These are phyloP conservation scores for Cladophialophora immunda DNA, from an alignment of 2,329 filamentous ascomycete genomes.

Conservation along the genomic window DNA sequence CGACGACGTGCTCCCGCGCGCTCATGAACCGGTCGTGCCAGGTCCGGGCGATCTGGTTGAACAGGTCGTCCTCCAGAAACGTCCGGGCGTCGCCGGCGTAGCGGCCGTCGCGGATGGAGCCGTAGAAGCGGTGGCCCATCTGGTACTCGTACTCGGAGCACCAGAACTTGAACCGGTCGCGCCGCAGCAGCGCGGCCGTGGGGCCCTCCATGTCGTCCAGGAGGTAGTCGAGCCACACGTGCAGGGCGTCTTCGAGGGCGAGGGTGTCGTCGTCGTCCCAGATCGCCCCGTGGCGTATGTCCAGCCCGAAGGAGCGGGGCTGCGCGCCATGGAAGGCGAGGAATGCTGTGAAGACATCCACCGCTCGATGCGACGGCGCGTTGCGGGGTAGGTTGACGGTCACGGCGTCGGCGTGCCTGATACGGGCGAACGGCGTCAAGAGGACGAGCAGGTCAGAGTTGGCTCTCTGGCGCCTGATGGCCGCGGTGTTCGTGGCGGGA, in stretches of 20 bases:
- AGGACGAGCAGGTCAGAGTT: slow-evolving; percentile 7
- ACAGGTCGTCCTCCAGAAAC: neutral
- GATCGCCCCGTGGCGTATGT: neutral
- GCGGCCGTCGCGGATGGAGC: neutral
- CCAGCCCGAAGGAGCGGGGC: neutral
- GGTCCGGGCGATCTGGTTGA: neutral
- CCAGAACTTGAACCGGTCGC: slow-evolving; percentile 16
- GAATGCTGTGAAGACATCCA: neutral
- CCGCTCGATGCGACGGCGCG: neutral
- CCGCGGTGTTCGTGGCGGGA: neutral
- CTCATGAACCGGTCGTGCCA: slow-evolving; percentile 28
- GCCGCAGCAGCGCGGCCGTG: neutral
- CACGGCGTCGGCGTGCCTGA: slow-evolving; percentile 14
- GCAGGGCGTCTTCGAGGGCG: neutral
- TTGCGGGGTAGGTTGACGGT: neutral
- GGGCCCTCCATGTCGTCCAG: slow-evolving; percentile 7
- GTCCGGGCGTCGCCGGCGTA: neutral
- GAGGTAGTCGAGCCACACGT: slow-evolving; percentile 13
- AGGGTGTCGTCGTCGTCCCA: neutral
- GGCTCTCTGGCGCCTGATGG: neutral
- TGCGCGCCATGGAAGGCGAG: neutral
- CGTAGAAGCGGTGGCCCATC: slow-evolving; percentile 3
- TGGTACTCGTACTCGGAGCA: neutral
- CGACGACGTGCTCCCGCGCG: slow-evolving; percentile 17
- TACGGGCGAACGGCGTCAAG: slow-evolving; percentile 16